A percentile compares a stretch with the other conserved stretches of the same genome.
Conservation (phyloP, 139 green algal genomes). For the Diplosphaera chodatii region DNA sequence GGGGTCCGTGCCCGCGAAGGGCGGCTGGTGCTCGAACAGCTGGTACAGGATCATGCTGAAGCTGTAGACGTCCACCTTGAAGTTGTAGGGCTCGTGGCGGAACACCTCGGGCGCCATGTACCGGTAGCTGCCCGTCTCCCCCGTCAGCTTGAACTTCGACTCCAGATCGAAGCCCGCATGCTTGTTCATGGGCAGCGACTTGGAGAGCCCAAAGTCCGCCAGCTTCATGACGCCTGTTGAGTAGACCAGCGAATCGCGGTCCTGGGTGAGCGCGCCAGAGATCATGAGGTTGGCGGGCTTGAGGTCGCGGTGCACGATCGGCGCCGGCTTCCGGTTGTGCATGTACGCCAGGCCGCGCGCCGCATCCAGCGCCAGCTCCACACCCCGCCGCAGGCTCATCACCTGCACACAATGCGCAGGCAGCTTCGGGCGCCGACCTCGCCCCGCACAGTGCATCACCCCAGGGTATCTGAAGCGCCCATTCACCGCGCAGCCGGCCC, state of each 20-base stretch:
- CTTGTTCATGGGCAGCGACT: constrained; percentile 71
- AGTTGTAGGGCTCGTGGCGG: constrained; percentile 65
- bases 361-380: constrained; percentile 82
- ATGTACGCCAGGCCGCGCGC: constrained; percentile 82
- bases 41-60: constrained; percentile 58
- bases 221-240: constrained; percentile 74
- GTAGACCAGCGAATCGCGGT: constrained; percentile 64
- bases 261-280: constrained; percentile 38
- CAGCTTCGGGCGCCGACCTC: too few relatives aligned
- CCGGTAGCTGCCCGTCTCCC: constrained; percentile 73
- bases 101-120: constrained; percentile 64
- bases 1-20: constrained; percentile 45
- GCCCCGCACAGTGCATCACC: too few relatives aligned
- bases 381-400: constrained; percentile 36
- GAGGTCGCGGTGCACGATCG: constrained; percentile 71
- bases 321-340: constrained; percentile 52
- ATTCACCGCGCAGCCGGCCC: too few relatives aligned
- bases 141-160: constrained; percentile 69
- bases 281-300: constrained; percentile 92
- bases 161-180: constrained; percentile 43
- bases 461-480: too few relatives aligned
- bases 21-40: constrained; percentile 42
- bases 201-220: constrained; percentile 84
- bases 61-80: constrained; percentile 19
- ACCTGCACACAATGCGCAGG: constrained; percentile 8